Conservation (phyloP, 306 rosid species). For the Ormosia emarginata region DNA sequence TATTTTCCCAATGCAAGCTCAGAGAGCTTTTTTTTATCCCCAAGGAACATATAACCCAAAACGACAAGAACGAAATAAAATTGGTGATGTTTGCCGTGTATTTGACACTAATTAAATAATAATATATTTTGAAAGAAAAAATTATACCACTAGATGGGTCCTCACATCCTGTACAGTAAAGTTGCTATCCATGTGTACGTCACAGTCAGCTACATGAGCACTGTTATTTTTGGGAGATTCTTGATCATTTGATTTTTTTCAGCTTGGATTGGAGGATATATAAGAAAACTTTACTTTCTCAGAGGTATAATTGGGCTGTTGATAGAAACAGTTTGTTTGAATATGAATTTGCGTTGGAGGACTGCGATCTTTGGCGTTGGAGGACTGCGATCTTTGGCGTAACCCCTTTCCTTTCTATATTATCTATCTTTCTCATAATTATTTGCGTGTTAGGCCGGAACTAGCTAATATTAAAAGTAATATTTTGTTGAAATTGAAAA, state of each 20-base stretch:
- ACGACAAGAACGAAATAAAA: too few species aligned
- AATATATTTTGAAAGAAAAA: neutral
- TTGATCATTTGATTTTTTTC: neutral
- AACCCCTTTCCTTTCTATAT: neutral
- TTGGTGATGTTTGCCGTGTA: neutral
- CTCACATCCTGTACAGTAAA: neutral
- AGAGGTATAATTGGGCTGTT: neutral
- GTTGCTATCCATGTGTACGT: neutral
- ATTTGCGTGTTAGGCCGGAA: neutral
- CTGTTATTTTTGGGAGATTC: neutral
- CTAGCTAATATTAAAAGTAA: neutral
- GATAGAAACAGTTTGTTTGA: constrained; percentile 23
- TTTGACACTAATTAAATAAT: neutral
- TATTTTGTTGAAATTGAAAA: neutral
- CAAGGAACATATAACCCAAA: too few species aligned
- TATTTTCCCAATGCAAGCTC: too few species aligned
- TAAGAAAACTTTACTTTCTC: neutral
- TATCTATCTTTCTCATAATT: neutral
- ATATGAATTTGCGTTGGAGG: too few species aligned
- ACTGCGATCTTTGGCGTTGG: neutral
- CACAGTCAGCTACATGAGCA: neutral
- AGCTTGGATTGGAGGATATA: neutral
- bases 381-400: neutral
- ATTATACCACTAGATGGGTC: neutral
- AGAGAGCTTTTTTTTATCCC: too few species aligned